phyloP scores from a whole-genome alignment of 768 basidiomycete genomes.

The Suillus bovinus region DNA sequence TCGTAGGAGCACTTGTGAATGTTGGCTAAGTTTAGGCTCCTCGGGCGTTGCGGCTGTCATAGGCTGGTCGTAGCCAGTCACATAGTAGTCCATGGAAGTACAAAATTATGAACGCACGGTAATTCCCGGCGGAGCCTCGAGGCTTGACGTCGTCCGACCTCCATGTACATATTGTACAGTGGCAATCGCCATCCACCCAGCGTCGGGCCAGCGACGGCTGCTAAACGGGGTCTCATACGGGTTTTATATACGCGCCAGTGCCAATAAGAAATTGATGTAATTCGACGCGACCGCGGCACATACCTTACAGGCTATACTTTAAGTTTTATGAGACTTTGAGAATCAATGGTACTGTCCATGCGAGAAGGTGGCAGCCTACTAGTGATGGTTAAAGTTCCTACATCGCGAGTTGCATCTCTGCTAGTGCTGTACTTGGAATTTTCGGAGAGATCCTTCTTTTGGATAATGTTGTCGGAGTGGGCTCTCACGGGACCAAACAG shows the following conservation, averaged over 20 bases:
- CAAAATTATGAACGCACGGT: neutral
- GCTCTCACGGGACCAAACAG: too few relatives aligned
- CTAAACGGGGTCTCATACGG: neutral
- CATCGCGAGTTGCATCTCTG: neutral
- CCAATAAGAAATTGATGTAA: too few relatives aligned
- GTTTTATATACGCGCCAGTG: too few relatives aligned
- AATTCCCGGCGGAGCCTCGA: neutral
- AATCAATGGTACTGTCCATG: neutral
- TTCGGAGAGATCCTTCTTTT: slow-evolving; percentile 2
- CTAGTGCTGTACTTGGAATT: neutral
- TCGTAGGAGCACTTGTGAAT: neutral
- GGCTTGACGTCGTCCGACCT: too few relatives aligned
- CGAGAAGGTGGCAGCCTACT: neutral
- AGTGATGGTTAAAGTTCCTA: neutral
- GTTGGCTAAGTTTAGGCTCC: neutral
- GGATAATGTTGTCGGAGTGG: slow-evolving; percentile 7
- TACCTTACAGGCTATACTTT: neutral
- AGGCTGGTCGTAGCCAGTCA: too few relatives aligned
- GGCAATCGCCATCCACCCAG: neutral
- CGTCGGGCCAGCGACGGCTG: too few relatives aligned
- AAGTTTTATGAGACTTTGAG: neutral
- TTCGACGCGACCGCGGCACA: too few relatives aligned
- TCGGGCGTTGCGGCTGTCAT: neutral
- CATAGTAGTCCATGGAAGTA: too few relatives aligned
- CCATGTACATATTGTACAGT: neutral